Base-by-base conservation (phyloP, 2,329 filamentous ascomycete species). In the Coniochaeta prunicola region DNA sequence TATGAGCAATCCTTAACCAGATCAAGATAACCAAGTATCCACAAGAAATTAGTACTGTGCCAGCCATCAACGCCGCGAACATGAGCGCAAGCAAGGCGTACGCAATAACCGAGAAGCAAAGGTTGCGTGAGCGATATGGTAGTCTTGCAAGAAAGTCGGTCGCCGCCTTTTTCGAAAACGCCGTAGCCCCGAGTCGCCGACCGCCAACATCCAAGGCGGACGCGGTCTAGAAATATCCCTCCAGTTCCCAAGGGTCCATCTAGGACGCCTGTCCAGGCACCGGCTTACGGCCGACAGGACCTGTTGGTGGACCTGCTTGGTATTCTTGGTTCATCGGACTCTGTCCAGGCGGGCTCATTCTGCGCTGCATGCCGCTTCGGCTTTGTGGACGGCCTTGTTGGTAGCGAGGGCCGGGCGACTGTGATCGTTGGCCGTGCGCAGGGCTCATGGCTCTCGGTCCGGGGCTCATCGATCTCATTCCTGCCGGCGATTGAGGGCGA, bases 201-300 rank as follows among this genome's bases (percentile, higher is more conserved):
- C 45, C 24, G 19, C 42, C 42, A 28, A 48, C 19, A 48, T 48
- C 19, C 19, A 48, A 21, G 4, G 45, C 28, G n/a, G 17, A 50
- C 13, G 17, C 21, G 24, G 24, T 50, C 45, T 2, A 30, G 4
- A 26, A 50, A 50, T 50, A 50, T 13, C n/a, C 45, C 2, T 50
- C 55, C 45, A 50, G 45, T 13, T 28, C n/a, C 45, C 45, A 30
- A 17, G 45, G 28, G 36, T 55, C 53, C 36, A 19, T 56, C 63
- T 66, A 81, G 59, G 77, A 78, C 4, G 80, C 80, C 68, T 83
- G 80, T 36, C 80, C 80, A 6, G 81, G 80, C 42, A 85, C 77
- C 28, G 82, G 80, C 69, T 85, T 85, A 58, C 81, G 77, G 64
- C 71, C 75, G 60, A 83, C 74, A 28, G 77, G 72, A 42, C 74